Percentiles rank a stretch among this genome's conserved stretches.
Conservation (phyloP, 2,329 filamentous ascomycete genomes). For the Verticillium nubilum region DNA sequence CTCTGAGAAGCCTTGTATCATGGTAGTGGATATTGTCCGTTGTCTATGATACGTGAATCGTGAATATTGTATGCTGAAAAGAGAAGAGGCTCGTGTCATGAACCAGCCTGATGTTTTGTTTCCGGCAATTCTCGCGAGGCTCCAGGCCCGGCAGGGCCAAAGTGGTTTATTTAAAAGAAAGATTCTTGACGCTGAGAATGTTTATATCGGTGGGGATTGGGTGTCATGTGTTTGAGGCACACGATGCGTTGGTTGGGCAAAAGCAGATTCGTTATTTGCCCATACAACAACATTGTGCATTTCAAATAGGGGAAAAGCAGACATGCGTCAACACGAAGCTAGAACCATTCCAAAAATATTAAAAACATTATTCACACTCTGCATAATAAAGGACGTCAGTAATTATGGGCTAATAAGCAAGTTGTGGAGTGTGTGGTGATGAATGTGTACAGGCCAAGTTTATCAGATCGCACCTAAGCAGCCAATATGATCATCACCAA, state of each 20-base stretch:
- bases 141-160: neutral
- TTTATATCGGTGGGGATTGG: too few species aligned
- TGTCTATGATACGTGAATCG: neutral
- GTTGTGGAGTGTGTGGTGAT: neutral
- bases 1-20: neutral
- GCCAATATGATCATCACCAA: neutral
- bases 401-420: neutral
- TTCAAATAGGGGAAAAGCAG: too few species aligned
- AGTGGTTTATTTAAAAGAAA: neutral
- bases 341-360: too few species aligned
- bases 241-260: too few species aligned
- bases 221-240: too few species aligned
- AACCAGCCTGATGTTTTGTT: neutral
- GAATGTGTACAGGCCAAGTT: neutral
- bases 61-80: neutral
- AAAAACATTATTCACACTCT: too few species aligned
- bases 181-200: neutral
- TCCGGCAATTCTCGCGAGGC: neutral
- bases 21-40: neutral
- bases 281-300: too few species aligned
- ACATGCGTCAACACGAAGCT: too few species aligned
- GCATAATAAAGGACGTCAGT: too few species aligned
- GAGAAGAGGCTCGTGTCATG: neutral
- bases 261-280: too few species aligned
- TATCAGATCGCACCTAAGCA: neutral